Evolutionary conservation across 1,284 basidiomycete species (phyloP), one percentile per base, ranked within the genome.

Genomic region (Rhodotorula sp.): DNA sequence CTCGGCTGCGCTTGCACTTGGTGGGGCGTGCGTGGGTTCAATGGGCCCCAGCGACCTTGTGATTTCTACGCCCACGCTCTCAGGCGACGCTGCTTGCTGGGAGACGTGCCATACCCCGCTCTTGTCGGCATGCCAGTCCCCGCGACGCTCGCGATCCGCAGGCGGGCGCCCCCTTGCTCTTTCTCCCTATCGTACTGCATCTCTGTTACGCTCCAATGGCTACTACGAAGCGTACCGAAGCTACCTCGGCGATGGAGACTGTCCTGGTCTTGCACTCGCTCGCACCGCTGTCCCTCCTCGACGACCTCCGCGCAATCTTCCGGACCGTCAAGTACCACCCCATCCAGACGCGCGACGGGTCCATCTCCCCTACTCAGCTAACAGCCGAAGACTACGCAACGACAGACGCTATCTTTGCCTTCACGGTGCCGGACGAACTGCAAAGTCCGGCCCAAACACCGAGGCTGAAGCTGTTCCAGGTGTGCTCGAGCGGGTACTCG

Each of bases 401-500:
- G 0, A 29, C 57, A 7, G 60, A 65, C 44, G 70, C 64, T 9
- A 62, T 71, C 20, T 54, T 71, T 24, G 46, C 51, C 1, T 56
- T 68, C 47, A 24, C 53, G 1, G 29, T 66, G 13, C 68, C 68
- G 1, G 44, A 59, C 19, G 30, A 51, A 8, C 57, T 70, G 29
- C 34, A 49, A 22, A 22, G 22, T 27, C 20, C 55, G 48, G 49
- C 49, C 11, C 62, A 67, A 44, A 54, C 61, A 6, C 66, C 66
- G 8, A 47, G 48, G 2, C 56, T 71, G 27, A 59, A 62, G 48
- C 44, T 71, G 36, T 65, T 54, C 53, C 68, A 73, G 29, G 54
- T 57, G 11, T 48, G 56, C 24, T 57, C 57, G 22, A 57, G 63
- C 7, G 67, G 70, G 19, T 66, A 58, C 51, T 27, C 29, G 2